Percentiles rank a stretch among this genome's conserved stretches.
Conservation (phyloP, 2,329 filamentous ascomycete species). For the Aspergillus aculeatinus region DNA sequence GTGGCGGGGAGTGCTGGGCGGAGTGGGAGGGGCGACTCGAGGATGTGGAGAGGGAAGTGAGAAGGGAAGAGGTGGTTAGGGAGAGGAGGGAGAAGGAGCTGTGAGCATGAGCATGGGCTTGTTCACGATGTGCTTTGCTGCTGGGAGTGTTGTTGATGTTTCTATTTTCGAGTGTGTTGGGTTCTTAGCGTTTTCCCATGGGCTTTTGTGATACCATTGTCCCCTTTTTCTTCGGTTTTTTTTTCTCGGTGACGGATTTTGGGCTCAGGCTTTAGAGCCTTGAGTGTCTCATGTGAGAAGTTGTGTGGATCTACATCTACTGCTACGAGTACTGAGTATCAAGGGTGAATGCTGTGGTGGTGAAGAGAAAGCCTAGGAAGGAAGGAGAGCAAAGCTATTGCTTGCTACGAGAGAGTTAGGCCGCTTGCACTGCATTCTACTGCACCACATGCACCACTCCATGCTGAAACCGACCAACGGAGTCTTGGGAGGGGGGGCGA, state of each 20-base stretch:
- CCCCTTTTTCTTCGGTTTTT: background rate
- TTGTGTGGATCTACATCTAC: background rate
- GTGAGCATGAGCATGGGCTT: background rate
- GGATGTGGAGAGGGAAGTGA: constrained; percentile 63
- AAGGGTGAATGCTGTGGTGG: too few relatives aligned
- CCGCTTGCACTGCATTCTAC: background rate
- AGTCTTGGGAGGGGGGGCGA: background rate
- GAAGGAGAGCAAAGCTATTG: too few relatives aligned
- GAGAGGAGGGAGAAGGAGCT: constrained; percentile 52
- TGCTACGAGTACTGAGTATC: too few relatives aligned
- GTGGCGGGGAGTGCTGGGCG: constrained; percentile 66
- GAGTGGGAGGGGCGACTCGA: constrained; percentile 68
- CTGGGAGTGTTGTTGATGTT: too few relatives aligned
- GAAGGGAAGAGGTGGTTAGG: constrained; percentile 60
- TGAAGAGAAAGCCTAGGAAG: background rate
- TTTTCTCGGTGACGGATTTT: background rate
- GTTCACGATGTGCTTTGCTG: too few relatives aligned
- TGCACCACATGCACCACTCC: background rate
- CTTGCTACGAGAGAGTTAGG: background rate
- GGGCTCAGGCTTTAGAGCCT: background rate
- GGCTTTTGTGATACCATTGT: background rate
- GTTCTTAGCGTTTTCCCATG: background rate
- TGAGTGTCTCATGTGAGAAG: background rate
- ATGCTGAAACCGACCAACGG: background rate
- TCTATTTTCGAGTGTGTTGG: background rate